A percentile compares a stretch with the other conserved stretches of the same genome.
These are phyloP conservation scores for Plenodomus biglobosus DNA, from an alignment of 2,329 filamentous ascomycete genomes.

Conservation along the genomic window DNA sequence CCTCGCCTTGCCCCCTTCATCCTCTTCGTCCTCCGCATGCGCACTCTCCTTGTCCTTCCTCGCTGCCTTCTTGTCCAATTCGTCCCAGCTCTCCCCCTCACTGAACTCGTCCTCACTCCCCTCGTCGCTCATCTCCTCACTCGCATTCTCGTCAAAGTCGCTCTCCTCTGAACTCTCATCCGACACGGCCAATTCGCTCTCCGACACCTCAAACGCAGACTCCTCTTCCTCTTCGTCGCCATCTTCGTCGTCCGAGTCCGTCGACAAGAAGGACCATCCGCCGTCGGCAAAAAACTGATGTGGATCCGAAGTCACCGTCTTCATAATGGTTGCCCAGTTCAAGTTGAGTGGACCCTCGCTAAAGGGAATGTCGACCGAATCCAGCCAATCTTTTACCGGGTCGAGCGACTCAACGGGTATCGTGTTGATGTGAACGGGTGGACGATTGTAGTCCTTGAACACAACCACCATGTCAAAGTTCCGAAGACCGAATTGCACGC, in stretches of 20 bases:
- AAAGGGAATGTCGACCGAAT: conserved; percentile 92
- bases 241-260: conserved; percentile 83
- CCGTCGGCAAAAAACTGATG: conserved; percentile 95
- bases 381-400: conserved; percentile 95
- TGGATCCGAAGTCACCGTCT: conserved; percentile 91
- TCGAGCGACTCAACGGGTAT: conserved; percentile 95
- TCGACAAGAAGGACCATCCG: conserved; percentile 89
- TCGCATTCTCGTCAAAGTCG: conserved; percentile 89
- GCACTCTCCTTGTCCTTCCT: conserved; percentile 61
- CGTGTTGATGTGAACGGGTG: conserved; percentile 93
- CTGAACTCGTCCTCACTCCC: conserved; percentile 56
- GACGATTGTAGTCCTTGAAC: conserved; percentile 93
- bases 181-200: conserved; percentile 71
- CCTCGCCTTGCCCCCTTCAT: conserved; percentile 59
- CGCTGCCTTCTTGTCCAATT: conserved; percentile 82
- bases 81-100: conserved; percentile 86
- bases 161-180: conserved; percentile 85
- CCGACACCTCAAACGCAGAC: conserved; percentile 86
- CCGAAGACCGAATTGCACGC: conserved; percentile 93
- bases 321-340: conserved; percentile 99
- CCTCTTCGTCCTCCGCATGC: conserved; percentile 56
- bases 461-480: conserved; percentile 99
- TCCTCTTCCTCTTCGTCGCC: conserved; percentile 79
- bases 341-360: conserved; percentile 94
- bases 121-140: conserved; percentile 74